Percentiles rank a stretch among this genome's conserved stretches.
Evolutionary conservation across 352 stramenopile genomes (phyloP).

Genomic region (Pythium aristosporum): DNA sequence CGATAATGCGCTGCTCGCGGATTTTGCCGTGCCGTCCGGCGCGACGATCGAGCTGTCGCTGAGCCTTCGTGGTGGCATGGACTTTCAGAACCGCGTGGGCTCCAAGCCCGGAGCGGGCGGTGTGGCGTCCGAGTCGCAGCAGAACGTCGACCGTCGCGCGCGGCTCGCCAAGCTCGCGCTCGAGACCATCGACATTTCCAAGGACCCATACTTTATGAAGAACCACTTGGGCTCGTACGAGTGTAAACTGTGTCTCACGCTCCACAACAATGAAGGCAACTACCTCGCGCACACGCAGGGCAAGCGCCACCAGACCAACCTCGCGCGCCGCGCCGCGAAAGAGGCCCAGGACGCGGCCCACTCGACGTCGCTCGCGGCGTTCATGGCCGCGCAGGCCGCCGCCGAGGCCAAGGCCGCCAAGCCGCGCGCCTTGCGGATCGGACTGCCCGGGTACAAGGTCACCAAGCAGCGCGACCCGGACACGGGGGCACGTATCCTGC

Average conservation of each 20-base stretch:
- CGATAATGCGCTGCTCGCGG: conserved; percentile 23
- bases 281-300: conserved; percentile 99
- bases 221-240: conserved; percentile 99
- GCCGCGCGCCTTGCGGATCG: conserved; percentile 92
- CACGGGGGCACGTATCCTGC: conserved; percentile 79
- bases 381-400: conserved; percentile 41
- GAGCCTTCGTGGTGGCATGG: conserved; percentile 44
- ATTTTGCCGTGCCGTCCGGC: conserved; percentile 23
- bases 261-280: conserved; percentile 99
- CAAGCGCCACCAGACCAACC: conserved; percentile 98
- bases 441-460: conserved; percentile 97
- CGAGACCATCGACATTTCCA: conserved; percentile 98
- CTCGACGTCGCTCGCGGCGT: conserved; percentile 45
- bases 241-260: conserved; percentile 98
- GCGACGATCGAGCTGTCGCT: conserved; percentile 22
- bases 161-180: conserved; percentile 96
- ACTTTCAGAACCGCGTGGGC: conserved; percentile 85
- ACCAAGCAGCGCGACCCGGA: conserved; percentile 92
- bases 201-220: conserved; percentile 99
- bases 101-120: conserved; percentile 80
- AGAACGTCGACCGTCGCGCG: conserved; percentile 94
- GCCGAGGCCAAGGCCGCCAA: conserved; percentile 45
- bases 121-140: conserved; percentile 74
- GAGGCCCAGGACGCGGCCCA: conserved; percentile 59
- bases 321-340: conserved; percentile 90